Evolutionary conservation across 2,329 filamentous ascomycete species (phyloP).

Genomic region (Aspergillaceae sp.): DNA sequence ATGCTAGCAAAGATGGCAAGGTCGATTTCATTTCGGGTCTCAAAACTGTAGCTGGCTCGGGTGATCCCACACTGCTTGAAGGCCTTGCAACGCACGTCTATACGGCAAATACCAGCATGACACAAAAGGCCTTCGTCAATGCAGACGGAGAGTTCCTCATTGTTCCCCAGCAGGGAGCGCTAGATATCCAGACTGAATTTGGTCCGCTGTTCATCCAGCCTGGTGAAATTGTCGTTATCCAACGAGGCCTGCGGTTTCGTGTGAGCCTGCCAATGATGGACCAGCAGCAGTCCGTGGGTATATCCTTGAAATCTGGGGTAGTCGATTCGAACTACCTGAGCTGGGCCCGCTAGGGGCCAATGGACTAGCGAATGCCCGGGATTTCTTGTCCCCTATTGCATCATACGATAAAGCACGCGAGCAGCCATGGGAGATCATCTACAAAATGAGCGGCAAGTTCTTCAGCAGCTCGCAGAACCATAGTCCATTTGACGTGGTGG

Average conservation of each 20-base stretch:
- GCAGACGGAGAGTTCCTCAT: slow-evolving; percentile 60
- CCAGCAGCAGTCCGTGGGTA: slow-evolving; percentile 54
- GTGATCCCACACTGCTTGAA: slow-evolving; percentile 49
- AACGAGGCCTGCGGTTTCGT: slow-evolving; percentile 56
- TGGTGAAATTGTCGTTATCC: slow-evolving; percentile 60
- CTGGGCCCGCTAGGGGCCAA: slow-evolving; percentile 59
- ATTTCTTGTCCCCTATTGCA: slow-evolving; percentile 57
- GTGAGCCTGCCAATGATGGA: slow-evolving; percentile 46
- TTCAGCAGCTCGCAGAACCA: slow-evolving; percentile 55
- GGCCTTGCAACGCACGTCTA: slow-evolving; percentile 51
- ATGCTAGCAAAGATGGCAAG: slow-evolving; percentile 23
- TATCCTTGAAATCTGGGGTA: slow-evolving; percentile 58
- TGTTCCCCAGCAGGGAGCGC: slow-evolving; percentile 54
- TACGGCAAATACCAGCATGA: slow-evolving; percentile 49
- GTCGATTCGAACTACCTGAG: slow-evolving; percentile 57
- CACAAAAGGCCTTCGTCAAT: slow-evolving; percentile 49
- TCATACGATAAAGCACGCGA: slow-evolving; percentile 48
- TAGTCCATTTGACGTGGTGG: slow-evolving; percentile 62
- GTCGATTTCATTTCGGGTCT: slow-evolving; percentile 50
- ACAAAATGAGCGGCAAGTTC: slow-evolving; percentile 54
- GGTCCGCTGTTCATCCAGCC: slow-evolving; percentile 56
- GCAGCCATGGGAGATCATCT: slow-evolving; percentile 48
- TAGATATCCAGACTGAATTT: slow-evolving; percentile 62
- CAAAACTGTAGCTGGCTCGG: slow-evolving; percentile 48
- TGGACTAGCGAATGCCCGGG: slow-evolving; percentile 55